A percentile compares a stretch with the other conserved stretches of the same genome.
These are phyloP conservation scores for Verticillium zaregamsianum DNA, from an alignment of 2,329 filamentous ascomycete genomes.

Conservation along the genomic window DNA sequence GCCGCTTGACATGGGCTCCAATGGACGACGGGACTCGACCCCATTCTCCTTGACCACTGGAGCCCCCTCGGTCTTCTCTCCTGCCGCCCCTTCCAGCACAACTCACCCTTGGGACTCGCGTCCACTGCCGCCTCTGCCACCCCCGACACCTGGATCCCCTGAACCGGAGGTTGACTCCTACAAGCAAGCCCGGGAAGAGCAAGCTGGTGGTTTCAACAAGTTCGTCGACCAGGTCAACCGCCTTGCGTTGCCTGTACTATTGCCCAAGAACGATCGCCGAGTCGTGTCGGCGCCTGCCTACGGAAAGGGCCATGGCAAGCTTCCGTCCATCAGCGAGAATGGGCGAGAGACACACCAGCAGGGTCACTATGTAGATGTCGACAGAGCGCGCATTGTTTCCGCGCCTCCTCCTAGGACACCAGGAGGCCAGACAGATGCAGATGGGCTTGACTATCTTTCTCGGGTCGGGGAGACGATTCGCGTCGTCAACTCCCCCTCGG, in stretches of 20 bases:
- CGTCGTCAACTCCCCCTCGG: slow-evolving; percentile 46
- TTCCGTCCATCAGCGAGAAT: slow-evolving; percentile 48
- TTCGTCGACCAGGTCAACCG: slow-evolving; percentile 14
- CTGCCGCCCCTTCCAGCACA: slow-evolving; percentile 14
- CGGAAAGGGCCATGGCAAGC: slow-evolving; percentile 29
- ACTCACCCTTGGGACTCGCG: slow-evolving; percentile 38
- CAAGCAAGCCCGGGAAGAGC: slow-evolving; percentile 2
- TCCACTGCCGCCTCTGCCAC: slow-evolving; percentile 47
- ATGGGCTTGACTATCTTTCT: slow-evolving; percentile 39
- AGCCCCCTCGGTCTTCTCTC: slow-evolving; percentile 21
- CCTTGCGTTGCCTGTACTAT: slow-evolving; percentile 22
- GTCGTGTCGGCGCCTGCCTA: slow-evolving; percentile 48
- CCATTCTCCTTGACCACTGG: slow-evolving; percentile 39
- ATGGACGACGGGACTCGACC: slow-evolving; percentile 28
- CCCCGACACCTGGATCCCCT: slow-evolving; percentile 5
- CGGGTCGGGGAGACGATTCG: slow-evolving; percentile 49
- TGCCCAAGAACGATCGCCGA: slow-evolving; percentile 38
- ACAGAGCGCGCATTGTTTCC: slow-evolving; percentile 41
- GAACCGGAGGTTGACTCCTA: background rate
- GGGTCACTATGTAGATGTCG: slow-evolving; percentile 7
- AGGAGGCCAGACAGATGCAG: slow-evolving; percentile 21
- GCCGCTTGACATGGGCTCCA: slow-evolving; percentile 25
- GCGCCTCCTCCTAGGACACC: slow-evolving; percentile 30
- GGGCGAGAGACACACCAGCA: slow-evolving; percentile 14
- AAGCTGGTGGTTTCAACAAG: slow-evolving; percentile 10